phyloP scores from a whole-genome alignment of 148 eudicot genomes.

The Silene uniflora region DNA sequence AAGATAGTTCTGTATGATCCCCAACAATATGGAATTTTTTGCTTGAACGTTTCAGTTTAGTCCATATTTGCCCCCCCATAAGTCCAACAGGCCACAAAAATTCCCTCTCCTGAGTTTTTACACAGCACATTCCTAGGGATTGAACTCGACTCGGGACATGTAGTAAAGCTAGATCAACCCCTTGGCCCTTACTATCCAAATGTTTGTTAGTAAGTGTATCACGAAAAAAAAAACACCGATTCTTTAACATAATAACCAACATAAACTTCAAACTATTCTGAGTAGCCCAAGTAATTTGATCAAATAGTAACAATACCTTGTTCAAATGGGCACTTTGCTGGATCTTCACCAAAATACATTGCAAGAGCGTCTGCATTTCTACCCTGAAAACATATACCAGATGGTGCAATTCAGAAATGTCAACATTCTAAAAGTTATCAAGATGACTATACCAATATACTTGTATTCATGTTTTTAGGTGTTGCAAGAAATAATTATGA shows the following conservation, averaged over 20 bases:
- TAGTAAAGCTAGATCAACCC: too few relatives aligned
- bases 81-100: not conserved
- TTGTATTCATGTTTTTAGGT: not conserved
- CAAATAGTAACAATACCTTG: constrained; percentile 52
- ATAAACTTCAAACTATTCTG: not conserved
- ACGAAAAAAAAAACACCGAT: too few relatives aligned
- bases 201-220: too few relatives aligned
- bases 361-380: constrained; percentile 83
- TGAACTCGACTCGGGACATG: not conserved
- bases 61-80: too few relatives aligned
- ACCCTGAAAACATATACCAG: constrained; percentile 48
- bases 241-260: not conserved
- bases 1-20: too few relatives aligned
- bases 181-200: too few relatives aligned
- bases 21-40: too few relatives aligned
- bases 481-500: not conserved
- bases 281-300: not conserved
- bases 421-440: not conserved
- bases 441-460: not conserved
- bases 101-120: too few relatives aligned
- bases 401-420: not conserved
- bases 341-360: constrained; percentile 94
- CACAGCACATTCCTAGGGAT: not conserved
- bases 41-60: too few relatives aligned
- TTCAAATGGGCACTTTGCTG: constrained; percentile 82